A percentile compares a stretch with the other conserved stretches of the same genome.
phyloP scores from a whole-genome alignment of 1,139 yeast species.

The Lodderomyces margitis region DNA sequence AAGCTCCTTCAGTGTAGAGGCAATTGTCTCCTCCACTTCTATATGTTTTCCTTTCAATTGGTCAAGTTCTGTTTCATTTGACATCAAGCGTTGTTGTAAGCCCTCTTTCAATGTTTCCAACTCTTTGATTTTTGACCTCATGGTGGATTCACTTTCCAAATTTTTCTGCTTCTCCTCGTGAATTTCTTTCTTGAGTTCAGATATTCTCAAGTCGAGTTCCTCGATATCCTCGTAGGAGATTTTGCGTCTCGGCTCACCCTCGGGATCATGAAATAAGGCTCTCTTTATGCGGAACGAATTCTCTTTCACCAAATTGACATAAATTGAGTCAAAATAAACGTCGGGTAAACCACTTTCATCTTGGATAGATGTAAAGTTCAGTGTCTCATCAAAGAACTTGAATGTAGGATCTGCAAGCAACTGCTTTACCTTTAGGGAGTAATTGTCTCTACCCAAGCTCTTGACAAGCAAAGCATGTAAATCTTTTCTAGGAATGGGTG shows the following conservation, averaged over 20 bases:
- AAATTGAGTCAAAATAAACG: constrained; percentile 66
- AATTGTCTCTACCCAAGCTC: constrained; percentile 80
- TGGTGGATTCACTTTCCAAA: constrained; percentile 20
- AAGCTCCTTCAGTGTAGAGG: constrained; percentile 36
- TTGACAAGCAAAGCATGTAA: constrained; percentile 61
- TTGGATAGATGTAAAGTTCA: constrained; percentile 25
- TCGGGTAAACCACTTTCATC: constrained; percentile 88
- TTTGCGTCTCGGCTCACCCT: constrained; percentile 62
- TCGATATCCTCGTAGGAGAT: constrained; percentile 73
- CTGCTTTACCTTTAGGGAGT: constrained; percentile 68
- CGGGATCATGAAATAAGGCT: constrained; percentile 75
- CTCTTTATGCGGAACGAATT: constrained; percentile 67
- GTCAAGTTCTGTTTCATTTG: constrained; percentile 14
- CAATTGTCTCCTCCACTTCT: constrained; percentile 29
- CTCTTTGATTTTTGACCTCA: constrained; percentile 28
- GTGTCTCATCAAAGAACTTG: constrained; percentile 46
- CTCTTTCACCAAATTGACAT: constrained; percentile 66
- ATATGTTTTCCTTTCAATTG: constrained; percentile 26
- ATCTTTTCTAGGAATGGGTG: constrained; percentile 70
- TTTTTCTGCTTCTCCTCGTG: constrained; percentile 27
- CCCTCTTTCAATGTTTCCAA: constrained; percentile 19
- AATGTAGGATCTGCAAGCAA: constrained; percentile 61
- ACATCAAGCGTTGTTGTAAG: constrained; percentile 13
- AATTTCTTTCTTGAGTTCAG: constrained; percentile 24
- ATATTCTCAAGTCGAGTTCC: constrained; percentile 48